Evolutionary conservation across 768 basidiomycete genomes (phyloP).

Genomic region (Termitomyces sp.): DNA sequence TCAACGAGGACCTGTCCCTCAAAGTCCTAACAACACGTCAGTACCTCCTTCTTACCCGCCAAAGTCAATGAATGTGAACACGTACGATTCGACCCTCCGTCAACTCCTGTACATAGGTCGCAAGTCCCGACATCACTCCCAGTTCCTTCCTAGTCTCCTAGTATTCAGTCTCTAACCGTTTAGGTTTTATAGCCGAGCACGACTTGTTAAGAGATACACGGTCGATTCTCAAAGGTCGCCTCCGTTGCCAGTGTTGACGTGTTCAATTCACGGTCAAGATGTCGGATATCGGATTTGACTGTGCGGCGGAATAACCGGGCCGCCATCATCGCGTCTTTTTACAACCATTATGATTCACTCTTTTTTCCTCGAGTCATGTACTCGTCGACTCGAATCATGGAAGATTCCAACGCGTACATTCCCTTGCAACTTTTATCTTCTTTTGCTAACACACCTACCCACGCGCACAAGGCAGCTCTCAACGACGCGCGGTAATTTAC

Average conservation of each 20-base stretch:
- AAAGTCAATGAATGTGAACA: not conserved
- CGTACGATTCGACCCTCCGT: slow-evolving; percentile 41
- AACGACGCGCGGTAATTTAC: not conserved
- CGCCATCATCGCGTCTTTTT: no score
- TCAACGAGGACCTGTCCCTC: slow-evolving; percentile 57
- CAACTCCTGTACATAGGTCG: slow-evolving; percentile 24
- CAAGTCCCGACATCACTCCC: not conserved
- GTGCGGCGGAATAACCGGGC: no score
- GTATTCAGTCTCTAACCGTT: not conserved
- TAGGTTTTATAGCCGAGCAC: not conserved
- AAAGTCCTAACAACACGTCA: slow-evolving; percentile 45
- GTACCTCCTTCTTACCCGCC: not conserved
- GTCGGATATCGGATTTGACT: not conserved
- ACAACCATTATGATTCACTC: no score
- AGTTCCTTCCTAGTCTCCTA: not conserved
- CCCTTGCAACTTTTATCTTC: not conserved
- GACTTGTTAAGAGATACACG: no score
- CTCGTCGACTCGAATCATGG: no score
- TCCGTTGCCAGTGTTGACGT: not conserved
- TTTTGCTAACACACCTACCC: no score
- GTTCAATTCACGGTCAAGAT: not conserved
- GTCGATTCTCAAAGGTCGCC: not conserved
- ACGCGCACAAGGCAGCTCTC: no score
- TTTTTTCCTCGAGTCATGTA: no score
- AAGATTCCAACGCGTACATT: no score